phyloP scores from a whole-genome alignment of 2,329 filamentous ascomycete genomes.

The Hypoxylon sp. region DNA sequence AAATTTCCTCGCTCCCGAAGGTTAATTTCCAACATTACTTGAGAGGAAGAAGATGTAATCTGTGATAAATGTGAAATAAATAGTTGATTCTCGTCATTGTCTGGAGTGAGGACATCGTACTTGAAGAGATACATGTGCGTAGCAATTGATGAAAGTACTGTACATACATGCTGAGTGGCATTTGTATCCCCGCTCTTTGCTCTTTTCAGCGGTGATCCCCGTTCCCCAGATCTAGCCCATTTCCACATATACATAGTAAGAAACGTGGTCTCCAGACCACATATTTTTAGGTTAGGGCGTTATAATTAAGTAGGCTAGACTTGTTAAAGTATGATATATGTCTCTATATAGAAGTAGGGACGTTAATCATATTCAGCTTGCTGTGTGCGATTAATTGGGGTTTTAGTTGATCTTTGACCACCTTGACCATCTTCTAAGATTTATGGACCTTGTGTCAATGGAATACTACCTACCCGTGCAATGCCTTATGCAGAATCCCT shows the following conservation, averaged over 20 bases:
- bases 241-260: conserved; percentile 4
- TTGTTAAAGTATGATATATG: conserved; percentile 23
- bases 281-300: conserved; percentile 14
- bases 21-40: conserved; percentile 18
- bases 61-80: conserved; percentile 6
- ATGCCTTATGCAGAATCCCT: conserved; percentile 25
- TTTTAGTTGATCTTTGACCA: conserved; percentile 8
- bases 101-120: conserved; percentile 12
- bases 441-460: conserved; percentile 20
- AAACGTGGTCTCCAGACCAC: conserved; percentile 18
- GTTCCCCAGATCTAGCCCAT: conserved; percentile 36
- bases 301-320: conserved; percentile 12
- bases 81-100: conserved; percentile 17
- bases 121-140: conserved; percentile 19
- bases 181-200: conserved; percentile 33
- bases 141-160: conserved; percentile 38
- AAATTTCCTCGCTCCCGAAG: conserved; percentile 7
- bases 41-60: conserved; percentile 7
- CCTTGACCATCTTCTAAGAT: conserved; percentile 1
- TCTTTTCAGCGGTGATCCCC: conserved; percentile 30
- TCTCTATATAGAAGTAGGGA: conserved; percentile 19
- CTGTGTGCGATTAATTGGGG: conserved; percentile 14
- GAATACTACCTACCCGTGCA: conserved; percentile 31
- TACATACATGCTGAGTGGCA: conserved; percentile 23
- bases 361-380: conserved; percentile 16